Percentiles rank a stretch among this genome's conserved stretches.
Conservation (phyloP, 139 green algal species). For the Chlorella sp. region DNA sequence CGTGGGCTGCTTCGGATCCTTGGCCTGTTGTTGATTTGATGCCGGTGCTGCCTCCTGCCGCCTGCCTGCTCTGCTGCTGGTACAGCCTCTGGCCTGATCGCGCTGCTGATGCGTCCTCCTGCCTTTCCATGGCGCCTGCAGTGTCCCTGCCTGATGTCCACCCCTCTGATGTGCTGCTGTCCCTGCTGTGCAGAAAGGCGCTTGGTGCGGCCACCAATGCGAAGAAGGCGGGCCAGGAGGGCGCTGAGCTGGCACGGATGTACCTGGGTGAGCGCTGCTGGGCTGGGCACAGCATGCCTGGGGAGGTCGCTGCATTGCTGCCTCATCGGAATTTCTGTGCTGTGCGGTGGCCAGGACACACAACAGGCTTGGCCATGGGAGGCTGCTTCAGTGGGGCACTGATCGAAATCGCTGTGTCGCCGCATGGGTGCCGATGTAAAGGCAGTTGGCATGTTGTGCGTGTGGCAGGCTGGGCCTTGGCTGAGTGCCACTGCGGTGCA, state of each 20-base stretch:
- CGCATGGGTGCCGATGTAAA: no score
- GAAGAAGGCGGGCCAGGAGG: slow-evolving; percentile 33
- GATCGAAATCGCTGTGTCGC: no score
- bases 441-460: no score
- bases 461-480: no score
- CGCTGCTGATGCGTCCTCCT: no score
- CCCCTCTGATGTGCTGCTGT: background rate
- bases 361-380: no score
- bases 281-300: background rate
- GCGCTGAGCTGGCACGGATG: slow-evolving; percentile 32
- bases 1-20: no score
- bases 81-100: background rate
- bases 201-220: slow-evolving; percentile 9
- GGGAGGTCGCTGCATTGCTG: background rate
- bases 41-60: background rate
- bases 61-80: background rate
- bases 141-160: background rate
- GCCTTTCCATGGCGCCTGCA: background rate
- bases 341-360: no score
- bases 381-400: no score
- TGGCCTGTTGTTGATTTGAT: background rate
- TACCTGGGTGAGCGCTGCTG: background rate
- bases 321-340: background rate
- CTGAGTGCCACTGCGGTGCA: no score
- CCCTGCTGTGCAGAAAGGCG: background rate